Evolutionary conservation across 257 asterid genomes (phyloP).

Genomic region (Capsicum rhomboideum): DNA sequence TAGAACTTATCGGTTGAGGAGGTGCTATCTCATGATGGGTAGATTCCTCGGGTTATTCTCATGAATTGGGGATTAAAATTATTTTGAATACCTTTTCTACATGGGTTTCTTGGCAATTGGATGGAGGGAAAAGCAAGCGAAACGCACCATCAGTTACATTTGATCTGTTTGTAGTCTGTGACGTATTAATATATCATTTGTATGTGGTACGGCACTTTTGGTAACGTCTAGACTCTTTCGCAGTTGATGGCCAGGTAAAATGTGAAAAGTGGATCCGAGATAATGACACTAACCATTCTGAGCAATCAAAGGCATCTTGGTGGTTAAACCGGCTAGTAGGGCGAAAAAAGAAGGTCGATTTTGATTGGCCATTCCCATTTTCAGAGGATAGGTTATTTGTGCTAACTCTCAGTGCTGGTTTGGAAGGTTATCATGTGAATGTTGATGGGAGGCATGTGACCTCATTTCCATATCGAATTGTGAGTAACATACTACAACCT

Average conservation of each 20-base stretch:
- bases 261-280: constrained; percentile 85
- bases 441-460: constrained; percentile 94
- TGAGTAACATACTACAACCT: constrained; percentile 23
- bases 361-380: constrained; percentile 93
- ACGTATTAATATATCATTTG: background rate
- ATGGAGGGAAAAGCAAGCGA: background rate
- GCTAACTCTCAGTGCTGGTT: constrained; percentile 90
- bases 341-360: constrained; percentile 52
- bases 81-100: background rate
- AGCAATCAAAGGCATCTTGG: constrained; percentile 70
- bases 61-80: background rate
- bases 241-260: constrained; percentile 78
- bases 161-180: background rate
- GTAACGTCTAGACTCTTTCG: constrained; percentile 7
- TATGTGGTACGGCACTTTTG: background rate
- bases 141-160: background rate
- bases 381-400: constrained; percentile 72
- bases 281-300: constrained; percentile 48
- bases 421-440: constrained; percentile 85
- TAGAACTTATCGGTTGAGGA: background rate
- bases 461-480: constrained; percentile 92
- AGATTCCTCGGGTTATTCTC: background rate
- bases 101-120: background rate
- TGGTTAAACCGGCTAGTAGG: constrained; percentile 83
- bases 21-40: background rate